Evolutionary conservation across 495 filamentous ascomycete genomes (phyloP).

Genomic region (Aspergillus bridgeri): DNA sequence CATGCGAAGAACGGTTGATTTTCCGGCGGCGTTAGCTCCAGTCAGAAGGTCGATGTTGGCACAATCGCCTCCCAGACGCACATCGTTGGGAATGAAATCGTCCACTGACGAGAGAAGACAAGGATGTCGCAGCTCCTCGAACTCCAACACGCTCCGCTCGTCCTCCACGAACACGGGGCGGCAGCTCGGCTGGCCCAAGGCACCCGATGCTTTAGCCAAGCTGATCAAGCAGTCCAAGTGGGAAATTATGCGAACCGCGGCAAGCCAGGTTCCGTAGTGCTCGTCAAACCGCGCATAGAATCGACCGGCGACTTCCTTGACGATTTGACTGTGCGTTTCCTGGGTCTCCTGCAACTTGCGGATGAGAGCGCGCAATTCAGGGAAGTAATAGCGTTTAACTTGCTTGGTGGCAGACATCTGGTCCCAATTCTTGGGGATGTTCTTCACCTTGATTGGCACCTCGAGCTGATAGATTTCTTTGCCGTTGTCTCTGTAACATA

Average conservation of each 20-base stretch:
- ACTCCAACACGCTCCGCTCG: conserved; percentile 81
- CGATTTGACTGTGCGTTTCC: conserved; percentile 89
- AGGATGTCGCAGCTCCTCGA: conserved; percentile 88
- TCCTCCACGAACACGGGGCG: conserved; percentile 81
- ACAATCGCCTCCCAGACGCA: conserved; percentile 75
- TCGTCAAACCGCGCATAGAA: conserved; percentile 88
- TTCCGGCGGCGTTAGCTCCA: conserved; percentile 95
- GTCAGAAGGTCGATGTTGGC: conserved; percentile 90
- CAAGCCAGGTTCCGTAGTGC: conserved; percentile 83
- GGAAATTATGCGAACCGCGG: conserved; percentile 78
- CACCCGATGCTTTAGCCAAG: conserved; percentile 79
- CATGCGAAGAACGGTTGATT: conserved; percentile 98
- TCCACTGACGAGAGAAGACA: conserved; percentile 84
- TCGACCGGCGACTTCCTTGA: conserved; percentile 77
- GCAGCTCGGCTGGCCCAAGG: conserved; percentile 83
- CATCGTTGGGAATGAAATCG: conserved; percentile 97
- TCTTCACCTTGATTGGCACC: conserved; percentile 78
- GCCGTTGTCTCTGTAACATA: conserved; percentile 84
- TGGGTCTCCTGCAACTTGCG: conserved; percentile 87
- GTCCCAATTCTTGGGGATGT: conserved; percentile 80
- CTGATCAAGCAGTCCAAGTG: conserved; percentile 95
- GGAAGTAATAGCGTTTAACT: conserved; percentile 93
- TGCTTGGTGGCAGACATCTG: conserved; percentile 93
- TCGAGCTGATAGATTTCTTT: conserved; percentile 98
- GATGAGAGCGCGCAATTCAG: conserved; percentile 75